These are phyloP conservation scores for Botrytis medusae DNA, from an alignment of 2,329 filamentous ascomycete species.

Conservation along the genomic window DNA sequence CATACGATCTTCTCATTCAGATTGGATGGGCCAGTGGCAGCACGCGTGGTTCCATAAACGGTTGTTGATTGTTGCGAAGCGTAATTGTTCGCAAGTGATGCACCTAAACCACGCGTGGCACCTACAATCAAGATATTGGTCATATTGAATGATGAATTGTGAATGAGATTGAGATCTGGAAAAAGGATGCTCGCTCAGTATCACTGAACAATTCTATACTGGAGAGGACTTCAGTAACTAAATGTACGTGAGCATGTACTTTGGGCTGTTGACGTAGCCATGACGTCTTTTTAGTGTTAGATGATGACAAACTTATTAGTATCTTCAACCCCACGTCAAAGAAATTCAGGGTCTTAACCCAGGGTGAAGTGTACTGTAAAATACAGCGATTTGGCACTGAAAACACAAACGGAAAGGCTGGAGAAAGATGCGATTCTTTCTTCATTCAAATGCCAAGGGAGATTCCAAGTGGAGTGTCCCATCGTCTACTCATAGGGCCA, in stretches of 20 bases:
- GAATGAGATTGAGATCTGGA: background rate
- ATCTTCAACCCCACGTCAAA: background rate
- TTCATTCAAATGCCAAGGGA: background rate
- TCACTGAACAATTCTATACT: background rate
- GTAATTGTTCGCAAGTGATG: slow-evolving; percentile 60
- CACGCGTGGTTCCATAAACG: slow-evolving; percentile 62
- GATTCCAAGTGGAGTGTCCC: background rate
- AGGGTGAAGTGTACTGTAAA: background rate
- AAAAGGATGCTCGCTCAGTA: background rate
- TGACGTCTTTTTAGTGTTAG: background rate
- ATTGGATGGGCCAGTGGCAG: slow-evolving; percentile 45
- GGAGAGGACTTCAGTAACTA: no score
- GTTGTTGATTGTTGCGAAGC: slow-evolving; percentile 47
- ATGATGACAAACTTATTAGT: slow-evolving; percentile 9
- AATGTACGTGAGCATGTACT: background rate
- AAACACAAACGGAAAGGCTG: background rate
- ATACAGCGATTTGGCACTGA: background rate
- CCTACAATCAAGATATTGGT: slow-evolving; percentile 59
- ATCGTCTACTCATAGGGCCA: background rate
- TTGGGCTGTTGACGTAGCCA: background rate
- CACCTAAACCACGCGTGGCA: slow-evolving; percentile 67
- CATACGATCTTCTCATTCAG: slow-evolving; percentile 50
- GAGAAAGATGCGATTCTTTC: background rate
- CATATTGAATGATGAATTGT: background rate
- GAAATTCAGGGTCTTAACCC: background rate